phyloP scores from a whole-genome alignment of 2,329 filamentous ascomycete species.

The Colletotrichum graminicola region DNA sequence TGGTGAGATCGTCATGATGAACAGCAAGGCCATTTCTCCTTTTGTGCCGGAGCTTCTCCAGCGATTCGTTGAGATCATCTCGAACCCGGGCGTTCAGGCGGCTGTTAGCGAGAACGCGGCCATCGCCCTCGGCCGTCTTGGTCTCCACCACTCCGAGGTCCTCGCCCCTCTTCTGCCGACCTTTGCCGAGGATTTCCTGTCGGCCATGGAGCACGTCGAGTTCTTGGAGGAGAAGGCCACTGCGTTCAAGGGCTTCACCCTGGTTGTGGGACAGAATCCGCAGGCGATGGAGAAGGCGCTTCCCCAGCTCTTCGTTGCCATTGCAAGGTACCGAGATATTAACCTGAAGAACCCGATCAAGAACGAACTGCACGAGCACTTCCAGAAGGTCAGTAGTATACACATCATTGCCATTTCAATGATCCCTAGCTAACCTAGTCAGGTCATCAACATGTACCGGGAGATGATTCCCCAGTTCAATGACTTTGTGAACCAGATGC shows the following conservation, averaged over 20 bases:
- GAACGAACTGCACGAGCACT: constrained; percentile 76
- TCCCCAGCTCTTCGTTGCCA: constrained; percentile 83
- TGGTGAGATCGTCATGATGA: constrained; percentile 89
- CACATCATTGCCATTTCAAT: constrained; percentile 33
- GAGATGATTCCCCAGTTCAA: constrained; percentile 71
- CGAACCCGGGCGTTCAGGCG: constrained; percentile 85
- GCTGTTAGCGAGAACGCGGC: constrained; percentile 94
- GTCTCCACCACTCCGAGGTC: constrained; percentile 80
- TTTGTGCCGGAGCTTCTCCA: constrained; percentile 83
- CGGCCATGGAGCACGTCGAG: constrained; percentile 84
- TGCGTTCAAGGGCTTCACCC: constrained; percentile 90
- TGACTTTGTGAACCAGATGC: constrained; percentile 65
- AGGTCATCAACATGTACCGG: constrained; percentile 68
- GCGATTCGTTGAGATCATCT: constrained; percentile 84
- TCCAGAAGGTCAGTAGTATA: constrained; percentile 75
- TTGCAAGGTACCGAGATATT: constrained; percentile 81
- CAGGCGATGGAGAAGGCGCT: constrained; percentile 91
- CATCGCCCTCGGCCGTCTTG: constrained; percentile 89
- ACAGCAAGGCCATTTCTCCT: constrained; percentile 79
- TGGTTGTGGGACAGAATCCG: constrained; percentile 87
- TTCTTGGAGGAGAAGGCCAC: constrained; percentile 95
- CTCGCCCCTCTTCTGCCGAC: constrained; percentile 83
- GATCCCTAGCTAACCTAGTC: constrained; percentile 25
- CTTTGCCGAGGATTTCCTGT: constrained; percentile 86
- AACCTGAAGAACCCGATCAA: constrained; percentile 71